A percentile compares a stretch with the other conserved stretches of the same genome.
These are phyloP conservation scores for Yamadazyma triangularis DNA, from an alignment of 1,139 yeast genomes.

Conservation along the genomic window DNA sequence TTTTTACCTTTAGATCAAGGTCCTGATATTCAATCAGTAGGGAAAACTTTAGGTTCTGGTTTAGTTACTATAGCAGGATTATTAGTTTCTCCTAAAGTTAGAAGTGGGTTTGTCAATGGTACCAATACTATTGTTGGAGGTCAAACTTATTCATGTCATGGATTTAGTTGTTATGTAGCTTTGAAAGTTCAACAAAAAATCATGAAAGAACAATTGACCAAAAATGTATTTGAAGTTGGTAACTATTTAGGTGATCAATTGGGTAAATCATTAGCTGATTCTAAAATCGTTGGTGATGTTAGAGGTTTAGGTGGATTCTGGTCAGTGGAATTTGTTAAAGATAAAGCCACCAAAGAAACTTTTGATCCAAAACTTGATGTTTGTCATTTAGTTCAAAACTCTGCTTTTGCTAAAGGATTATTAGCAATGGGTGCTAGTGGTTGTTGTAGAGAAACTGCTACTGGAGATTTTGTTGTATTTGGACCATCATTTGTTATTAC, in stretches of 20 bases:
- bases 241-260: slow-evolving; percentile 43
- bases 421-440: slow-evolving; percentile 42
- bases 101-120: slow-evolving; percentile 40
- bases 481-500: slow-evolving; percentile 51
- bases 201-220: slow-evolving; percentile 36
- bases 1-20: slow-evolving; percentile 40
- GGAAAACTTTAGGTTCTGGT: slow-evolving; percentile 64
- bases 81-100: slow-evolving; percentile 47
- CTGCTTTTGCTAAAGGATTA: slow-evolving; percentile 39
- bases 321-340: slow-evolving; percentile 53
- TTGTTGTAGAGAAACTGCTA: slow-evolving; percentile 13
- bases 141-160: slow-evolving; percentile 61
- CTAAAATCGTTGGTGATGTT: slow-evolving; percentile 49
- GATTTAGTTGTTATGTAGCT: slow-evolving; percentile 58
- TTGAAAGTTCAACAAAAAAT: slow-evolving; percentile 53
- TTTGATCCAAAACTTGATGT: slow-evolving; percentile 31
- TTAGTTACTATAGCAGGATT: slow-evolving; percentile 60
- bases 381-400: slow-evolving; percentile 28
- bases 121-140: slow-evolving; percentile 45
- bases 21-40: slow-evolving; percentile 59
- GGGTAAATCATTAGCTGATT: slow-evolving; percentile 19
- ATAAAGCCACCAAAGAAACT: slow-evolving; percentile 44
- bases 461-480: slow-evolving; percentile 46
- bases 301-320: slow-evolving; percentile 63
- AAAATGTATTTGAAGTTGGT: slow-evolving; percentile 48